Base-by-base conservation (phyloP, 805 yeast genomes). In the Lipomyces anomalus region DNA sequence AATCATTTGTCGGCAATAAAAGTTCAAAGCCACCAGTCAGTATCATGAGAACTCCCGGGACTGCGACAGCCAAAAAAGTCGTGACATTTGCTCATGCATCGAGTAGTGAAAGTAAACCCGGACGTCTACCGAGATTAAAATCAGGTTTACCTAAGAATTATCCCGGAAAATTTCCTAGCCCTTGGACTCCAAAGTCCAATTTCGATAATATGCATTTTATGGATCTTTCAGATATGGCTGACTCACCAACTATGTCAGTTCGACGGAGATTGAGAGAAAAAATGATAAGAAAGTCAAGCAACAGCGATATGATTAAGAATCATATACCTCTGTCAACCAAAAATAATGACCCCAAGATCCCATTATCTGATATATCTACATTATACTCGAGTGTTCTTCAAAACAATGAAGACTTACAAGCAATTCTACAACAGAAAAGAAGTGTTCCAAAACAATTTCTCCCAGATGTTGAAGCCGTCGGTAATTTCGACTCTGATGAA, bases 151-250 rank as follows among this genome's bases (percentile, higher is more conserved):
- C 58, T 3, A 28, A 36, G 11, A 40, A 50, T 23, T 55, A 48
- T 43, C 58, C 58, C 2, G 59, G 59, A 11, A 55, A 52, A 30
- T 54, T 56, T 33, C 59, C 59, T 2, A 56, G 59, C 43, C 57
- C 57, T 4, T 50, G 46, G 48, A 50, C 54, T 4, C 54, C 54
- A 4, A 43, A 47, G 24, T 32, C 42, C n/a, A n/a, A n/a, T n/a
- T n/a, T n/a, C n/a, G n/a, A n/a, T n/a, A n/a, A n/a, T n/a, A n/a
- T n/a, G n/a, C n/a, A n/a, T 28, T 42, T 48, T 9, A 45, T 43
- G 9, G 46, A 41, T 23, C 32, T 43, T 4, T 28, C 42, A 17
- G 50, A 45, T 29, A 32, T 48, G 28, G 50, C 49, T 5, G 48
- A 46, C 21, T 40, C 46, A 2, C 49, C 50, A 4, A 22, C 43